Base-by-base conservation (phyloP, 2,329 filamentous ascomycete species). In the Phialemoniopsis sp. region DNA sequence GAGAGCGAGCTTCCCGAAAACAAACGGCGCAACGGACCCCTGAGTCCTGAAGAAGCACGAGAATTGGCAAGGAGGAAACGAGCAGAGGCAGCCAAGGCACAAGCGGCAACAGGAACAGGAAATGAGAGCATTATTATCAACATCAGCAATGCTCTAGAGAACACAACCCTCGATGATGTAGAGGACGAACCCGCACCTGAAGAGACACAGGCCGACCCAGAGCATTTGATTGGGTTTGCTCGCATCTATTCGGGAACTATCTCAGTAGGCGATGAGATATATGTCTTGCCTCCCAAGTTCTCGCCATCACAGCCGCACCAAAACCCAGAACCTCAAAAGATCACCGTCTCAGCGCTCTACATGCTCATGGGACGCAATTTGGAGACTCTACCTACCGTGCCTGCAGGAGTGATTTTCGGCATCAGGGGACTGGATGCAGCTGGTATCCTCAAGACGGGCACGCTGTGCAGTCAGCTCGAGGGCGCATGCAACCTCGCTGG, bases 371-470 rank as follows among this genome's bases (percentile, higher is more conserved):
- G 93, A 21, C 78, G 91, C 42, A 85, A 85, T 42, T 70, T 98
- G 5, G 91, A 97, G 56, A 76, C 84, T 2, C 76, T 98, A 0
- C 76, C 80, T 13, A 85, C 85, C 0, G 91, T 97, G 0, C 91
- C 91, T 6, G 91, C 93, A 1, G 93, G 93, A 32, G 90, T 95
- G 8, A 86, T 98, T 5, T 97, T 98, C 56, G 93, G 93, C 17
- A 93, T 98, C 39, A 89, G 85, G 26, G 93, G 93, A 3, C 77
- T 98, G 2, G 90, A 93, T 55, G 91, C 90, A 13, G 54, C 57
- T 26, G 85, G 91, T 45, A 85, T 98, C n/a, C 73, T 98, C 39
- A 98, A 98, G 60, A 94, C 89, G 2, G 93, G 90, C 12, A 98
- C 93, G 0, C 71, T 98, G 4, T 96, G 89, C 67, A 95, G 88